Evolutionary conservation across 2,329 filamentous ascomycete species (phyloP).

Genomic region (Cytospora chrysosperma): DNA sequence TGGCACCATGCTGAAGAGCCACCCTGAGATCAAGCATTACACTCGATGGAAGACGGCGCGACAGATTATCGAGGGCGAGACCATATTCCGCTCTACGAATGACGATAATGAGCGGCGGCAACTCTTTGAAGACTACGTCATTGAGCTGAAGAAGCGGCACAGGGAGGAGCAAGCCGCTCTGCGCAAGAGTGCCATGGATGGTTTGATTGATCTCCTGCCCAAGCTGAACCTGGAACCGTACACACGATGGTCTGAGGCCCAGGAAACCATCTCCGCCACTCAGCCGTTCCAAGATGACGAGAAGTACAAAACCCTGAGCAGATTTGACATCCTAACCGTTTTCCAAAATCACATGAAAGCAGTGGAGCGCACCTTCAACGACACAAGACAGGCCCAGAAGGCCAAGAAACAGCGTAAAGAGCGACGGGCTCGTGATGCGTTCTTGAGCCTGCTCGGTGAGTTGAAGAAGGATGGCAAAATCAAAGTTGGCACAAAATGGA

Average conservation of each 20-base stretch:
- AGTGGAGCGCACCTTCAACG: constrained; percentile 88
- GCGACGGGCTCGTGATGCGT: constrained; percentile 82
- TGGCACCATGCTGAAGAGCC: constrained; percentile 90
- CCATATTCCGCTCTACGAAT: constrained; percentile 88
- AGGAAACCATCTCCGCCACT: constrained; percentile 75
- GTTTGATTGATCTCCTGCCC: constrained; percentile 74
- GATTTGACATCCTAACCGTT: constrained; percentile 84
- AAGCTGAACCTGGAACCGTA: constrained; percentile 85
- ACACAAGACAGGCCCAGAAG: constrained; percentile 84
- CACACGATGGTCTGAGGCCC: constrained; percentile 90
- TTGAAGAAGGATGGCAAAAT: constrained; percentile 76
- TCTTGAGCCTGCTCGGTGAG: constrained; percentile 71
- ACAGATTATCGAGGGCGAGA: constrained; percentile 91
- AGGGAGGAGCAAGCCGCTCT: constrained; percentile 70
- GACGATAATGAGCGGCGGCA: constrained; percentile 84
- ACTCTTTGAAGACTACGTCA: constrained; percentile 90
- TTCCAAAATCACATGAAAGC: constrained; percentile 96
- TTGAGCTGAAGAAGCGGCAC: constrained; percentile 78
- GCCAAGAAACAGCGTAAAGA: constrained; percentile 76
- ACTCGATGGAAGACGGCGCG: constrained; percentile 96
- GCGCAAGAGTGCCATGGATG: constrained; percentile 80
- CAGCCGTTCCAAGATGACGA: constrained; percentile 76
- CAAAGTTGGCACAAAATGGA: constrained; percentile 89
- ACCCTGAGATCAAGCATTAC: constrained; percentile 96
- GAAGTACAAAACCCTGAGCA: constrained; percentile 81